A percentile compares a stretch with the other conserved stretches of the same genome.
These are phyloP conservation scores for Magnaporthiopsis poae DNA, from an alignment of 2,329 filamentous ascomycete species.

Conservation along the genomic window DNA sequence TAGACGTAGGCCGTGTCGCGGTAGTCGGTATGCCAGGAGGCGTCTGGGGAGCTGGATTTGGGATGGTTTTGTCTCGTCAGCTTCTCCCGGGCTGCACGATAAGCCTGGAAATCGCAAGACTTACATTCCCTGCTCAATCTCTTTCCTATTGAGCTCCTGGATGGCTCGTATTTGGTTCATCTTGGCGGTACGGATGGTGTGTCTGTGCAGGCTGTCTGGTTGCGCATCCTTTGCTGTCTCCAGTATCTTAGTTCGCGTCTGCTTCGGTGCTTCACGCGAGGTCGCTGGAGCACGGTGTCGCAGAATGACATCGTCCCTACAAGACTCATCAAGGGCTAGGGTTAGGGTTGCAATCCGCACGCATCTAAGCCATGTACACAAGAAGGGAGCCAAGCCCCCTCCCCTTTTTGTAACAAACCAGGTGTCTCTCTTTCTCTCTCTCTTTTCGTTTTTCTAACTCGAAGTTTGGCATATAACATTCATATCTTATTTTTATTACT, in stretches of 20 bases:
- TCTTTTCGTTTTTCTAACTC: no score
- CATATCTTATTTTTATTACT: no score
- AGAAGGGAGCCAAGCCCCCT: no score
- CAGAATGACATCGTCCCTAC: neutral
- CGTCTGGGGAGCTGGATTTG: constrained; percentile 58
- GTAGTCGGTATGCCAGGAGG: constrained; percentile 95
- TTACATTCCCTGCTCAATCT: constrained; percentile 79
- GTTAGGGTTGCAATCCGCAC: neutral
- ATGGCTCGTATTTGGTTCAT: constrained; percentile 96
- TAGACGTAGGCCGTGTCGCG: constrained; percentile 90
- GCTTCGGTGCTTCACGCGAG: neutral
- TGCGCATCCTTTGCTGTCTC: neutral
- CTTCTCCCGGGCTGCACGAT: neutral
- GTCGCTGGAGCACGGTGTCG: neutral
- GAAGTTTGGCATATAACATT: no score
- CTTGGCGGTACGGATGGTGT: constrained; percentile 15
- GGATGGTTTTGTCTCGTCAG: neutral
- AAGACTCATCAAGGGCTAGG: no score
- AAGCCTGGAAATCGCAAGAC: constrained; percentile 22
- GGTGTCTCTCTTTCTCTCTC: no score
- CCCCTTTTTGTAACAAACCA: no score
- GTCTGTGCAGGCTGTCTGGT: neutral
- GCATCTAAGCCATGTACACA: no score
- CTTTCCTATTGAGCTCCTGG: constrained; percentile 83
- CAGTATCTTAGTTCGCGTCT: neutral